Evolutionary conservation across 2,329 filamentous ascomycete genomes (phyloP).

Genomic region (Zymoseptoria passerinii): DNA sequence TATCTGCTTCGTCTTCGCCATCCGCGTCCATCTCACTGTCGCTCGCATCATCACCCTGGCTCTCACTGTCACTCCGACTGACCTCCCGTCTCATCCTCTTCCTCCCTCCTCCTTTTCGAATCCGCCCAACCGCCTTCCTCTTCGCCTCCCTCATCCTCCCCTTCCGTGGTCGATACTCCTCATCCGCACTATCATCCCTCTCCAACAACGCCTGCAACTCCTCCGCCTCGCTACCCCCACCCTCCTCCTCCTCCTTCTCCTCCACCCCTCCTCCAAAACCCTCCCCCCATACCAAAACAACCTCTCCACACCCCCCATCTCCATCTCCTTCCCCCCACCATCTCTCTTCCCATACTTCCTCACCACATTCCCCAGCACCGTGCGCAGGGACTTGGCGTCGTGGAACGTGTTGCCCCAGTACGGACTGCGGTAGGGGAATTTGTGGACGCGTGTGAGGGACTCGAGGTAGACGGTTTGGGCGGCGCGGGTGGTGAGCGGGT

Average conservation of each 20-base stretch:
- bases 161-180: slow-evolving; percentile 1
- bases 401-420: slow-evolving; percentile 5
- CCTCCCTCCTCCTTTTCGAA: neutral
- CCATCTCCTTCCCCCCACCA: neutral
- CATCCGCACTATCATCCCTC: neutral
- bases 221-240: slow-evolving; percentile 1
- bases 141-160: neutral
- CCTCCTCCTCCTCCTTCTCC: neutral
- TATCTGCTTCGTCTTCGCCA: neutral
- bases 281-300: slow-evolving; percentile 2
- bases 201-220: neutral
- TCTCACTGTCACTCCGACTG: neutral
- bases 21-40: neutral
- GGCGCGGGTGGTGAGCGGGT: neutral
- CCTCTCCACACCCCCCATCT: slow-evolving; percentile 1
- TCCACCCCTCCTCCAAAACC: slow-evolving; percentile 2
- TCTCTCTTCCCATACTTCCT: neutral
- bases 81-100: neutral
- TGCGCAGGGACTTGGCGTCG: slow-evolving; percentile 2
- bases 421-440: slow-evolving; percentile 3
- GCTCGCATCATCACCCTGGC: neutral
- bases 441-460: neutral
- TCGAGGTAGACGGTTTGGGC: slow-evolving; percentile 1
- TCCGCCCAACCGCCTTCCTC: neutral
- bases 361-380: slow-evolving; percentile 1